Base-by-base conservation (phyloP, 2,329 filamentous ascomycete genomes). In the Grosmannia huntii region DNA sequence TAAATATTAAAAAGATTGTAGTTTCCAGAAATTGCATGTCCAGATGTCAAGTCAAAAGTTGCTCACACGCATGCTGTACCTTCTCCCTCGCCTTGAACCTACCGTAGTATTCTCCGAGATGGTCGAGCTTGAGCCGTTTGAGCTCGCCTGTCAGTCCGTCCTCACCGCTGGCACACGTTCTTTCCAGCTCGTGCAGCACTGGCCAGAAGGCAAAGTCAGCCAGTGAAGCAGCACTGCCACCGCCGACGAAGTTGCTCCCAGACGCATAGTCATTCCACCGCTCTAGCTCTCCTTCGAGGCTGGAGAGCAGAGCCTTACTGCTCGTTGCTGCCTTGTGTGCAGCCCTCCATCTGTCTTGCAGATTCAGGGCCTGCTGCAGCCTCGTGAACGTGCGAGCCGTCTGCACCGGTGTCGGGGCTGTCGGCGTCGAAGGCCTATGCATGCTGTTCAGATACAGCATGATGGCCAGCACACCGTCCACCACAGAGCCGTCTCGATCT, bases 381-480 rank as follows among this genome's bases (percentile, higher is more conserved):
- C 73, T 68, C 3, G 68, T 73, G 57, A 72, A 70, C 53, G 67
- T 65, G 55, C 62, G 66, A 1, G 72, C 76, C 4, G 75, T 64
- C 21, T 71, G 67, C 5, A 64, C 27, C 9, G 5, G 11, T 1
- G 46, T 9, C 12, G 62, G 58, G 3, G 60, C 48, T 2, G 61
- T 65, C 46, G 64, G 56, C 56, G 66, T 68, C n/a, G 64, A 62
- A 0, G 62, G 60, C 1, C 74, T 73, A 60, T 83, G 75, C 14
- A 75, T 69, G 2, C 78, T 73, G 60, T 87, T 80, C 1, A 88
- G 72, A 60, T 89, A 85, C 11, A 81, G 66, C 73, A 85, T 73
- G 59, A 84, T 78, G 38, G 75, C 76, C 1, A 76, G 56, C 48
- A 79, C 73, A 5, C 81, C 80, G 9, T 76, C 68, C 0, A 81